Evolutionary conservation across 768 basidiomycete species (phyloP).

Genomic region (Serendipita sp.): DNA sequence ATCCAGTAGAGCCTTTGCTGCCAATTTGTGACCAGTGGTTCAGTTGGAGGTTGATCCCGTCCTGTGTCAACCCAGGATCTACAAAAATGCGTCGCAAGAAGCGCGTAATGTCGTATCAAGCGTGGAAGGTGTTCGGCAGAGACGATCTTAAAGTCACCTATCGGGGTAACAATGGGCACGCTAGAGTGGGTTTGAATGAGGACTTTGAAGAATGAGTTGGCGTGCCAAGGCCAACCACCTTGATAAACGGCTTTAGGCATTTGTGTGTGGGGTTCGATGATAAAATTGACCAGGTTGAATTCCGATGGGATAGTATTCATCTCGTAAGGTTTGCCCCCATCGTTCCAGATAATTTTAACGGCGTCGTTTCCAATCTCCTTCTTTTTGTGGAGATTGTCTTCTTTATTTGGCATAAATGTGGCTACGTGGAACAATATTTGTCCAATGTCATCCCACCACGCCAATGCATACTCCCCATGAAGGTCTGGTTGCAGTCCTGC

Average conservation of each 20-base stretch:
- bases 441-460: constrained; percentile 97
- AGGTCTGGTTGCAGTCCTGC: constrained; percentile 81
- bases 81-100: constrained; percentile 81
- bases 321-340: constrained; percentile 68
- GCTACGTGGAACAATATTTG: constrained; percentile 92
- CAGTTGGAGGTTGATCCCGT: constrained; percentile 24
- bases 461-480: constrained; percentile 93
- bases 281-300: constrained; percentile 95
- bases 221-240: constrained; percentile 59
- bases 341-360: constrained; percentile 95
- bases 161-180: constrained; percentile 86
- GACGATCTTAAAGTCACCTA: constrained; percentile 88
- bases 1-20: background rate
- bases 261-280: constrained; percentile 83
- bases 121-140: constrained; percentile 73
- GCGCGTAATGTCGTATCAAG: constrained; percentile 74
- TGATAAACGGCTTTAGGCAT: constrained; percentile 75
- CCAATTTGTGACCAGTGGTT: background rate
- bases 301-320: constrained; percentile 86
- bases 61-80: constrained; percentile 64
- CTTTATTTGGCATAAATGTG: constrained; percentile 74
- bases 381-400: constrained; percentile 43
- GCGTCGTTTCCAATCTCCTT: constrained; percentile 93
- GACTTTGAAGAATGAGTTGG: constrained; percentile 93
- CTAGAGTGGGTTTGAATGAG: constrained; percentile 73